Percentiles rank a stretch among this genome's conserved stretches.
Evolutionary conservation across 225 moss, liverwort and hornwort genomes (phyloP).

Genomic region (Asterella californica): DNA sequence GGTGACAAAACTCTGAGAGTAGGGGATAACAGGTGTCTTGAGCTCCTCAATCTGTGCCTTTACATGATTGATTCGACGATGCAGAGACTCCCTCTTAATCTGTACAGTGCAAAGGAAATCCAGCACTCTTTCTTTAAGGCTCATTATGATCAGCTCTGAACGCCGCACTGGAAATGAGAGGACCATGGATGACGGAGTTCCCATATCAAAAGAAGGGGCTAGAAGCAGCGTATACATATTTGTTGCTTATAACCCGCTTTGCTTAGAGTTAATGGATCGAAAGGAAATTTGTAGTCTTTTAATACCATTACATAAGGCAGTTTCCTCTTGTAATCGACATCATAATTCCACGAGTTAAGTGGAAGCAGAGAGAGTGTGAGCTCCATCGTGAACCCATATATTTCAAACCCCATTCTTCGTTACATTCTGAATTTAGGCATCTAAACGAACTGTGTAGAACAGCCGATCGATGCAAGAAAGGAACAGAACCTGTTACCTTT

Average conservation of each 20-base stretch:
- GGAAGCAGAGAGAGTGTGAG: too few species aligned
- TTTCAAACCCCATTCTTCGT: too few species aligned
- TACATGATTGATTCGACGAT: conserved; percentile 22
- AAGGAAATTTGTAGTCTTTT: too few species aligned
- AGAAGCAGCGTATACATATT: not conserved
- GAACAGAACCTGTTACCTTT: conserved; percentile 23
- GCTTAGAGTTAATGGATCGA: too few species aligned
- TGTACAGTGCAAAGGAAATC: conserved; percentile 10
- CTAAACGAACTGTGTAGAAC: not conserved
- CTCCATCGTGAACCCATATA: too few species aligned
- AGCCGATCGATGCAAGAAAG: not conserved
- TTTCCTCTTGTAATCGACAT: too few species aligned
- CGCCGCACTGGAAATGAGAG: too few species aligned
- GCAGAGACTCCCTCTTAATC: conserved; percentile 36
- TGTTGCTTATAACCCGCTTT: too few species aligned
- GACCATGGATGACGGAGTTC: too few species aligned
- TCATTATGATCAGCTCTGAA: not conserved
- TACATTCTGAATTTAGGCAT: too few species aligned
- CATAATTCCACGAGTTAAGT: too few species aligned
- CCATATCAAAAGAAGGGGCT: not conserved
- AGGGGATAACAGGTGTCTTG: conserved; percentile 20
- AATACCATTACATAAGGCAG: too few species aligned
- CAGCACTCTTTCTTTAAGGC: not conserved
- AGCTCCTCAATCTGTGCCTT: conserved; percentile 37
- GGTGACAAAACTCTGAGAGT: conserved; percentile 28